phyloP scores from a whole-genome alignment of 805 yeast genomes.

The Cyberlindnera euphorbiiphila region DNA sequence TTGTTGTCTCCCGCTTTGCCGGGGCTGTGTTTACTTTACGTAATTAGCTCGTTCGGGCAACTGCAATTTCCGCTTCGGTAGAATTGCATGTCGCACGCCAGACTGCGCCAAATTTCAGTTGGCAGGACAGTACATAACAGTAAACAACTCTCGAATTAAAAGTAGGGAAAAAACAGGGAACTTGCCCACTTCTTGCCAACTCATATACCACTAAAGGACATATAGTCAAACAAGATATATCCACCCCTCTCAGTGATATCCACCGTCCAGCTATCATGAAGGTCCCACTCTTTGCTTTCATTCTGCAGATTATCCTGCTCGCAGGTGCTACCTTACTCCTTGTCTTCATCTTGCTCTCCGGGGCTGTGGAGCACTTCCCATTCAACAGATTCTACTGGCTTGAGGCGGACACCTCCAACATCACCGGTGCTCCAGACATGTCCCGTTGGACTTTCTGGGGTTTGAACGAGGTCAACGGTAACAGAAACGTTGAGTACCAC shows the following conservation, averaged over 20 bases:
- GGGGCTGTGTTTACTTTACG: slow-evolving; percentile 10
- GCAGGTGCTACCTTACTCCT: slow-evolving; percentile 42
- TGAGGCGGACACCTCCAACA: slow-evolving; percentile 59
- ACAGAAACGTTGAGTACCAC: slow-evolving; percentile 33
- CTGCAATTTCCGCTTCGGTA: slow-evolving; percentile 5
- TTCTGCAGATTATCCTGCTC: slow-evolving; percentile 16
- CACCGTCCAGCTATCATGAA: slow-evolving; percentile 6
- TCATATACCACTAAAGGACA: no score
- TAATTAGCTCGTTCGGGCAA: slow-evolving; percentile 3
- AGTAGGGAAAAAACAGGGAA: not conserved
- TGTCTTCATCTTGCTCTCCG: slow-evolving; percentile 60
- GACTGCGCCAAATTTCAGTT: slow-evolving; percentile 15
- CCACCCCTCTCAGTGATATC: not conserved
- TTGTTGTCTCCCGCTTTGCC: slow-evolving; percentile 1
- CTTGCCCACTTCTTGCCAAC: not conserved
- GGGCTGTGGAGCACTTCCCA: slow-evolving; percentile 55
- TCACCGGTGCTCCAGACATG: slow-evolving; percentile 42
- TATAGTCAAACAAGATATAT: no score
- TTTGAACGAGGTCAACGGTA: slow-evolving; percentile 43
- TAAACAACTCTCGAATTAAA: slow-evolving; percentile 4
- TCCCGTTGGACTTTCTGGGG: slow-evolving; percentile 90
- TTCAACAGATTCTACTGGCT: slow-evolving; percentile 67
- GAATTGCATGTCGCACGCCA: slow-evolving; percentile 4
- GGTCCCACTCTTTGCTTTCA: slow-evolving; percentile 15
- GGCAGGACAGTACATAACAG: slow-evolving; percentile 9